phyloP scores from a whole-genome alignment of 495 filamentous ascomycete species.

The Tirmania nivea region DNA sequence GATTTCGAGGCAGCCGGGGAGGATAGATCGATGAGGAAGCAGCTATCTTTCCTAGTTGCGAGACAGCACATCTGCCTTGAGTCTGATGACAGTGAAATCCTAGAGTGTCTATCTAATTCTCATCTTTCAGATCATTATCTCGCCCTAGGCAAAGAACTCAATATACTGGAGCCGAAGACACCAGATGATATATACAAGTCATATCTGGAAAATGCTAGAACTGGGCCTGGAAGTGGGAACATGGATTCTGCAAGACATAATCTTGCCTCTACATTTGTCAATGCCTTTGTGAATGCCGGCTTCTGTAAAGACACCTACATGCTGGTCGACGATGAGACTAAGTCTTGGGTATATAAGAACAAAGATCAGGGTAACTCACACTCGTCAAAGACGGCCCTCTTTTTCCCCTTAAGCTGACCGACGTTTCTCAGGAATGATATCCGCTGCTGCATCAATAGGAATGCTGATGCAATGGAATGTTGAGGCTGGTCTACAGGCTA shows the following conservation, averaged over 20 bases:
- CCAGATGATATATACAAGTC: conserved; percentile 99
- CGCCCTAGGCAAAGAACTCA: conserved; percentile 78
- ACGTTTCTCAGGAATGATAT: conserved; percentile 40
- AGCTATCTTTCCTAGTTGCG: conserved; percentile 83
- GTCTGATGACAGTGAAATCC: conserved; percentile 47
- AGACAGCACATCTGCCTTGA: conserved; percentile 79
- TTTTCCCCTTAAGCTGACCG: neutral
- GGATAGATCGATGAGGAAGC: conserved; percentile 68
- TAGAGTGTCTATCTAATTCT: conserved; percentile 67
- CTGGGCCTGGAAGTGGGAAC: conserved; percentile 55
- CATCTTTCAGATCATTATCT: conserved; percentile 84
- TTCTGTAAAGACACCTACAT: conserved; percentile 95
- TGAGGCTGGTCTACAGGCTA: conserved; percentile 67
- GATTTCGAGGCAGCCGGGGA: conserved; percentile 51
- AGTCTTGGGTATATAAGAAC: conserved; percentile 95
- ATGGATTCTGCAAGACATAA: conserved; percentile 91
- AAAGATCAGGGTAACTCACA: conserved; percentile 57
- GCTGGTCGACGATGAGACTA: conserved; percentile 61
- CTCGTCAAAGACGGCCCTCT: neutral
- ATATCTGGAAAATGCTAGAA: conserved; percentile 76
- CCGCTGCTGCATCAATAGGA: conserved; percentile 78
- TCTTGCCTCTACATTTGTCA: conserved; percentile 86
- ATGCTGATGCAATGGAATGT: conserved; percentile 82
- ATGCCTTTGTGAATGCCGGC: conserved; percentile 86
- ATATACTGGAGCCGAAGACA: conserved; percentile 88